Evolutionary conservation across 148 eudicot genomes (phyloP), one percentile per base, ranked within the genome.

Genomic region (Rhododendron simsii): DNA sequence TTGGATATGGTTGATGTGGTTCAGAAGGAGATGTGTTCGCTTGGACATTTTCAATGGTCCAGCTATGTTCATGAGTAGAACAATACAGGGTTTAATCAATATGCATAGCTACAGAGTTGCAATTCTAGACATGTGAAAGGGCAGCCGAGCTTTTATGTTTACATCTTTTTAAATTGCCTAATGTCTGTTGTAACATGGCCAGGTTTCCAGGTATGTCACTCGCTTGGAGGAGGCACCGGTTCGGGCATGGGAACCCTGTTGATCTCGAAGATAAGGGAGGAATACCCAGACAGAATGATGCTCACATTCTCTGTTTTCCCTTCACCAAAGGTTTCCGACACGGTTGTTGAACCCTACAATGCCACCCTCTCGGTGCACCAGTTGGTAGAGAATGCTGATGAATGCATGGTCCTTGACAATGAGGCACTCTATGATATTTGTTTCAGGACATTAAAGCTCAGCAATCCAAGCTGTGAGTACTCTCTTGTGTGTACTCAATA

Each of bases 151-250:
- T 75, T 35, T 75, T 75, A 35, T 75, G 18, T 18, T 37, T 39
- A 18, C 48, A 7, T 75, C 47, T 7, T 75, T 7, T 30, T 1
- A 39, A 84, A 51, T 20, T 20, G 50, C 67, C 41, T 75, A 80
- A 84, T 75, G 37, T 78, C 39, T 77, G 53, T 59, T 55, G 11
- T 76, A 77, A 77, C 45, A 26, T 53, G 75, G 61, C 23, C 94
- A 94, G 97, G 97, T 85, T 94, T 94, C 41, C 95, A 94, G 88
- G 94, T 94, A 21, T 94, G 95, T 82, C 97, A 94, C 82, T 94
- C 97, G 7, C 93, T 94, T 61, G 97, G 97, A 89, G 97, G 98
- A 2, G 98, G 98, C 82, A 94, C 98, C 20, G 98, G 98, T 85
- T 94, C 98, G 0, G 98, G 98, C 15, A 94, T 94, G 98, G 98